phyloP scores from a whole-genome alignment of 192 early-diverging fungal species.

The Fimicolochytrium jonesii region DNA sequence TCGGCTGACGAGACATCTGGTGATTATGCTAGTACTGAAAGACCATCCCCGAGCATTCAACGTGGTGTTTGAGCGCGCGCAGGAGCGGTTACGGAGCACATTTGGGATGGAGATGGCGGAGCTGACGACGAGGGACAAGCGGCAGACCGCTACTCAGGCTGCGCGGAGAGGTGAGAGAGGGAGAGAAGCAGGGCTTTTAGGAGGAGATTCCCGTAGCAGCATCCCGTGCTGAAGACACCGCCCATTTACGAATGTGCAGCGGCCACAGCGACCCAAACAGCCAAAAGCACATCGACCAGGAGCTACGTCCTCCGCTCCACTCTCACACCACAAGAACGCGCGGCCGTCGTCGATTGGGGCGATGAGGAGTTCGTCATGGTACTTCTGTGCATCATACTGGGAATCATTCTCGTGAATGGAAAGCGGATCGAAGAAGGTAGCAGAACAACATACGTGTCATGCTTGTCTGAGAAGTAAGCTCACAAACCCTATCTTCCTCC shows the following conservation, averaged over 20 bases:
- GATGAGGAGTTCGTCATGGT: conserved; percentile 45
- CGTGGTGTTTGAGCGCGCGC: conserved; percentile 48
- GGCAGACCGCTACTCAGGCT: conserved; percentile 12
- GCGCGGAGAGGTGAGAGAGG: conserved; percentile 4
- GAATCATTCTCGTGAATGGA: conserved; percentile 56
- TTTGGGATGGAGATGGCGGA: conserved; percentile 67
- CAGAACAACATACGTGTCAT: neutral
- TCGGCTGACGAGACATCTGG: too few species aligned
- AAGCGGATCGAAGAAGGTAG: conserved; percentile 29
- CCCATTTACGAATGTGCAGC: neutral
- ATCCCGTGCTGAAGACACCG: too few species aligned
- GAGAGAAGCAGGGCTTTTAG: too few species aligned
- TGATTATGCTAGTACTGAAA: conserved; percentile 56
- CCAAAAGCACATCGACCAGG: neutral
- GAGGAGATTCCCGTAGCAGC: too few species aligned
- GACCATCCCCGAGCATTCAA: conserved; percentile 39
- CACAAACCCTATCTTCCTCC: neutral
- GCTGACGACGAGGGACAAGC: conserved; percentile 28
- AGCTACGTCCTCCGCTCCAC: conserved; percentile 15
- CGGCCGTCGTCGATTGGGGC: conserved; percentile 34
- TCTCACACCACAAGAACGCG: conserved; percentile 12
- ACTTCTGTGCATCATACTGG: conserved; percentile 52
- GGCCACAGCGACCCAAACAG: neutral
- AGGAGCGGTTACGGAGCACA: conserved; percentile 39
- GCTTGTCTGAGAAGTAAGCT: too few species aligned